A percentile compares a stretch with the other conserved stretches of the same genome.
These are phyloP conservation scores for Bretziella fagacearum DNA, from an alignment of 2,329 filamentous ascomycete genomes.

Conservation along the genomic window DNA sequence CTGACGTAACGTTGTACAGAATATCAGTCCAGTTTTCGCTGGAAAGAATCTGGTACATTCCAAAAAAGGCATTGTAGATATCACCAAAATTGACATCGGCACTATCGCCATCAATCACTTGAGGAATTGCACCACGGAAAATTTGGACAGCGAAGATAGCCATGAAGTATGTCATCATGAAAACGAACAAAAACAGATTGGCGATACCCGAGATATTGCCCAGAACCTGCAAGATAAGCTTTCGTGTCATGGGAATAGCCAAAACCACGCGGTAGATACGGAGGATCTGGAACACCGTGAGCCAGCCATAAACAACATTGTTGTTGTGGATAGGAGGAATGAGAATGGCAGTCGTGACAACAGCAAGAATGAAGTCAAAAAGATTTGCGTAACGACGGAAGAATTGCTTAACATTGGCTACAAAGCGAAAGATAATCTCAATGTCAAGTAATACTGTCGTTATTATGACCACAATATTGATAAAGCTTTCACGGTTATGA, in stretches of 20 bases:
- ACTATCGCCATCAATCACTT: conserved; percentile 42
- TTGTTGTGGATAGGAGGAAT: conserved; percentile 62
- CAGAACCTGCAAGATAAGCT: conserved; percentile 73
- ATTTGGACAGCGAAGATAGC: conserved; percentile 88
- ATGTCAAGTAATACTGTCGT: conserved; percentile 63
- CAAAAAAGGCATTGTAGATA: conserved; percentile 89
- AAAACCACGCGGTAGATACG: conserved; percentile 84
- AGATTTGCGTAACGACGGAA: conserved; percentile 57
- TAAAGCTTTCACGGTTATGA: conserved; percentile 39
- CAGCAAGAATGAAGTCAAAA: conserved; percentile 61
- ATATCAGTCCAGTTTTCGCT: conserved; percentile 92
- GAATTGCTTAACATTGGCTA: conserved; percentile 66
- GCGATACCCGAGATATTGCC: conserved; percentile 83
- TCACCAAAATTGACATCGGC: conserved; percentile 66
- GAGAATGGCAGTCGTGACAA: conserved; percentile 72
- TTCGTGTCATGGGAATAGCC: conserved; percentile 70
- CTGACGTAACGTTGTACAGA: conserved; percentile 63
- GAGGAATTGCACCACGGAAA: conserved; percentile 70
- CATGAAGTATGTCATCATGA: conserved; percentile 83
- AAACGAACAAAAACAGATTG: conserved; percentile 92
- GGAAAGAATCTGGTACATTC: conserved; percentile 93
- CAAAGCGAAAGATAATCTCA: conserved; percentile 68
- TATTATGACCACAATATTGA: conserved; percentile 53
- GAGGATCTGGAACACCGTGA: conserved; percentile 85
- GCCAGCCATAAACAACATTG: conserved; percentile 61